Conservation (phyloP, 2,329 filamentous ascomycete species). For the Sporothrix sp. region DNA sequence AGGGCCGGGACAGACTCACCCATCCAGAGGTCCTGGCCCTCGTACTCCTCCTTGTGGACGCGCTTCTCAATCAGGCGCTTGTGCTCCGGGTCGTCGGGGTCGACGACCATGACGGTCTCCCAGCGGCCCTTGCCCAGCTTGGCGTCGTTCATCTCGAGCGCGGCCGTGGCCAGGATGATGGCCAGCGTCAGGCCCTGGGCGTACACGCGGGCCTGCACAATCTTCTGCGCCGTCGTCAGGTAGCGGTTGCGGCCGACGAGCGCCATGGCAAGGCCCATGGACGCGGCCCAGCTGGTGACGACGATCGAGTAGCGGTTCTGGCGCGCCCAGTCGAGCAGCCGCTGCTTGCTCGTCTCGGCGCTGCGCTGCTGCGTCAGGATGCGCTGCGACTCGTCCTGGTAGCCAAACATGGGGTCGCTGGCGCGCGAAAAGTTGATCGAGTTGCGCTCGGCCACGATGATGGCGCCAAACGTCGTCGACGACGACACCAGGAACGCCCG, state of each 20-base stretch:
- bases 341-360: constrained; percentile 48
- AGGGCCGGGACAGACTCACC: constrained; percentile 47
- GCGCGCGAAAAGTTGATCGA: constrained; percentile 55
- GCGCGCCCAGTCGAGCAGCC: constrained; percentile 61
- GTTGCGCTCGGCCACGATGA: constrained; percentile 73
- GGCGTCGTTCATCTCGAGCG: constrained; percentile 71
- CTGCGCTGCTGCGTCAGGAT: constrained; percentile 43
- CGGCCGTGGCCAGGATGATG: constrained; percentile 72
- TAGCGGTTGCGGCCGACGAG: constrained; percentile 70
- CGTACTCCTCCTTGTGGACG: constrained; percentile 78
- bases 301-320: constrained; percentile 83
- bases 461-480: constrained; percentile 71
- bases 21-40: constrained; percentile 89
- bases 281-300: constrained; percentile 68
- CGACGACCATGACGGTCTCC: constrained; percentile 74
- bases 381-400: constrained; percentile 54
- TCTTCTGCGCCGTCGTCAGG: constrained; percentile 68
- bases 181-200: constrained; percentile 81
- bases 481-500: constrained; percentile 83
- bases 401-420: constrained; percentile 57
- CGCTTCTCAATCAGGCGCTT: constrained; percentile 78
- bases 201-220: constrained; percentile 91
- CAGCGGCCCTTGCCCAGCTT: constrained; percentile 66
- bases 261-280: constrained; percentile 64
- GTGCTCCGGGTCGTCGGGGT: constrained; percentile 73